Evolutionary conservation across 2,329 filamentous ascomycete genomes (phyloP).

Genomic region (Dactylellina drechsleri): DNA sequence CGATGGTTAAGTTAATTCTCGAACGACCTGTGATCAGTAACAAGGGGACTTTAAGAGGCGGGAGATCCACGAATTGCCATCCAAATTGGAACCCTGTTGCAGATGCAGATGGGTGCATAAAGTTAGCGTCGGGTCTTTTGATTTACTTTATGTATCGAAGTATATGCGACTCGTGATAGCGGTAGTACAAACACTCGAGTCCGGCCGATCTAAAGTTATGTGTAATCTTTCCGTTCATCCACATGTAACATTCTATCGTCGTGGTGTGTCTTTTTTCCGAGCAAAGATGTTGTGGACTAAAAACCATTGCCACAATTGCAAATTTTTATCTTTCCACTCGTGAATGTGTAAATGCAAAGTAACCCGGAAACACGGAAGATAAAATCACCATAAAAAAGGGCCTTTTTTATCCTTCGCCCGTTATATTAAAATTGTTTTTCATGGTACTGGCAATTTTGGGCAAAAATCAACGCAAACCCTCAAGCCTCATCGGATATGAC

Average conservation of each 20-base stretch:
- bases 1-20: no score
- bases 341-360: background rate
- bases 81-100: slow-evolving; percentile 14
- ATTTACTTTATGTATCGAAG: background rate
- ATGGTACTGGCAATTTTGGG: slow-evolving; percentile 14
- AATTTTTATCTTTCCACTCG: slow-evolving; percentile 2
- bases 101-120: slow-evolving; percentile 11
- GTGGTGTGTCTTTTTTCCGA: slow-evolving; percentile 30
- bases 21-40: no score
- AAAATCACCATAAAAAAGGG: slow-evolving; percentile 16
- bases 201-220: slow-evolving; percentile 16
- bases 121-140: slow-evolving; percentile 11
- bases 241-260: background rate
- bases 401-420: slow-evolving; percentile 24
- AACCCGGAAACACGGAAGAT: slow-evolving; percentile 37
- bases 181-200: background rate
- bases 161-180: no score
- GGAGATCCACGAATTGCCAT: slow-evolving; percentile 29
- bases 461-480: slow-evolving; percentile 46
- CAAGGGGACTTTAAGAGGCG: background rate
- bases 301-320: background rate
- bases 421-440: slow-evolving; percentile 32
- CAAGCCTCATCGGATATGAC: slow-evolving; percentile 43
- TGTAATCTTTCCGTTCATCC: slow-evolving; percentile 29
- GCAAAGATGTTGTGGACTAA: background rate